Conservation (phyloP, 176 grass and related monocot species). For the Avena atlantica region DNA sequence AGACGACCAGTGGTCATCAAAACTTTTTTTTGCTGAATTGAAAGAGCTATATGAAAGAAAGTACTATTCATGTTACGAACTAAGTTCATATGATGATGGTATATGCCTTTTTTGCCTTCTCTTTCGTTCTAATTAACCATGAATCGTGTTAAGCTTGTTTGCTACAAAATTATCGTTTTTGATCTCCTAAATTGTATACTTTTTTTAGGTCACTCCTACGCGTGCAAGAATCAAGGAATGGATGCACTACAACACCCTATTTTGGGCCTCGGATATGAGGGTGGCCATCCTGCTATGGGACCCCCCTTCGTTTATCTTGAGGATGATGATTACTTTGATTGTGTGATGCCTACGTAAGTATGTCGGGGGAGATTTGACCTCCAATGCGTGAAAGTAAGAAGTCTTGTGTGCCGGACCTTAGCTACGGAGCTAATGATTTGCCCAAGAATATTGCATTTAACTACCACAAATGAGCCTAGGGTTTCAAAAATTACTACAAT, state of each 20-base stretch:
- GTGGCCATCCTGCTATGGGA: not conserved
- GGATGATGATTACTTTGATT: not conserved
- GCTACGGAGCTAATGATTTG: too few relatives aligned
- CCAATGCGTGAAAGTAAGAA: not conserved
- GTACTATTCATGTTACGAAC: not conserved
- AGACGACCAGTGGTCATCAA: not conserved
- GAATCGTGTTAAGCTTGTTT: not conserved
- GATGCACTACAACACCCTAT: constrained; percentile 21
- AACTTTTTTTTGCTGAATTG: constrained; percentile 13
- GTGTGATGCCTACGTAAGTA: not conserved
- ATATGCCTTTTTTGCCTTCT: not conserved
- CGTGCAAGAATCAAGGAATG: constrained; percentile 24
- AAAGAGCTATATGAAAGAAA: constrained; percentile 32
- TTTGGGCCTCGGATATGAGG: not conserved
- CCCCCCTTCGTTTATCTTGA: not conserved
- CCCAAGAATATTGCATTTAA: too few relatives aligned
- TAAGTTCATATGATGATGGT: constrained; percentile 22
- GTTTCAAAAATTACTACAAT: too few relatives aligned
- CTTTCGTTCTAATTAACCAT: not conserved
- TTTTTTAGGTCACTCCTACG: constrained; percentile 29
- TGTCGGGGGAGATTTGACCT: not conserved
- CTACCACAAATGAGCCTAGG: too few relatives aligned
- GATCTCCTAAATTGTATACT: not conserved
- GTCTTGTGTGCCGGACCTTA: too few relatives aligned
- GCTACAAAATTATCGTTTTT: not conserved